phyloP scores from a whole-genome alignment of 768 basidiomycete genomes.

The Rossbeevera mucosa region DNA sequence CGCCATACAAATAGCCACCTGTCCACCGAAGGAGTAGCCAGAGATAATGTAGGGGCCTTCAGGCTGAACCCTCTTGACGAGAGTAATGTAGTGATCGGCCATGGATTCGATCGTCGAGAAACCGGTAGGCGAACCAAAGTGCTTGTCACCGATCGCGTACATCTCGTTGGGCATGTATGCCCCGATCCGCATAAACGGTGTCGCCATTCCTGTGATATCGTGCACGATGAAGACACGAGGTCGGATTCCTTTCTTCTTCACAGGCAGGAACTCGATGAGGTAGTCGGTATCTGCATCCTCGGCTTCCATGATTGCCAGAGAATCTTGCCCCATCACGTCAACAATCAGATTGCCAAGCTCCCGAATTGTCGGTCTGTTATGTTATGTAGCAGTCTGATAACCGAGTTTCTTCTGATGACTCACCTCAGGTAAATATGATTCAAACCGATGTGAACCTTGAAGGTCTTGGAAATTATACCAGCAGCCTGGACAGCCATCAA shows the following conservation, averaged over 20 bases:
- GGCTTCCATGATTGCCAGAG: conserved; percentile 27
- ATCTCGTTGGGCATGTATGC: conserved; percentile 31
- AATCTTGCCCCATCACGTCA: conserved; percentile 28
- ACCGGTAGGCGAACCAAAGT: conserved; percentile 28
- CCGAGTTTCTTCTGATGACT: not conserved
- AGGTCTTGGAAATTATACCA: conserved; percentile 27
- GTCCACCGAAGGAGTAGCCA: conserved; percentile 29
- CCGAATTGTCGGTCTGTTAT: conserved; percentile 23
- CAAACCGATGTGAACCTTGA: conserved; percentile 26
- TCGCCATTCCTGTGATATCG: conserved; percentile 31
- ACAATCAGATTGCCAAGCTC: conserved; percentile 25
- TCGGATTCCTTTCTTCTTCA: conserved; percentile 29
- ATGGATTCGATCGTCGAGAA: conserved; percentile 28
- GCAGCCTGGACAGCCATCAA: conserved; percentile 32
- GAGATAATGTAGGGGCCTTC: conserved; percentile 24
- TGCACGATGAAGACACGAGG: conserved; percentile 29
- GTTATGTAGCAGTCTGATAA: not conserved
- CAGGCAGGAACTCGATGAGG: conserved; percentile 27
- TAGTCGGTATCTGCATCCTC: conserved; percentile 29
- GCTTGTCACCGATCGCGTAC: conserved; percentile 31
- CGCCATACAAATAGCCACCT: conserved; percentile 28
- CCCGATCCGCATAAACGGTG: conserved; percentile 31
- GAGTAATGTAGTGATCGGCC: conserved; percentile 31
- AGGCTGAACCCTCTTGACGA: conserved; percentile 24
- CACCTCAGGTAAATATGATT: conserved; percentile 29